phyloP scores from a whole-genome alignment of 192 early-diverging fungal species.

The Mortierella alpina region DNA sequence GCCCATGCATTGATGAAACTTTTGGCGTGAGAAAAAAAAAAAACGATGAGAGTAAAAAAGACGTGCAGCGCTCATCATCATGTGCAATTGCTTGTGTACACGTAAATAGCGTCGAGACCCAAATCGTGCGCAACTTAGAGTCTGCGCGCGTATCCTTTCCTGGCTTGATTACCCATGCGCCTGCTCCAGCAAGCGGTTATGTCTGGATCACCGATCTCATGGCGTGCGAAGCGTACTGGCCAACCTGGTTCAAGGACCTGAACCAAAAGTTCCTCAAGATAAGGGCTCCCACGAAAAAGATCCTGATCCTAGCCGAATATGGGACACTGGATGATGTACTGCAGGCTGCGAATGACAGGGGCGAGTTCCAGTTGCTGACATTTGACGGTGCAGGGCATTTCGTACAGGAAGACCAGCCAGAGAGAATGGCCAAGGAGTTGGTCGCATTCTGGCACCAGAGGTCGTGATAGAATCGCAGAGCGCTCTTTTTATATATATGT shows the following conservation, averaged over 20 bases:
- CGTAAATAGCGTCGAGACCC: slow-evolving; percentile 15
- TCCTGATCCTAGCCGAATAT: slow-evolving; percentile 13
- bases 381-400: slow-evolving; percentile 8
- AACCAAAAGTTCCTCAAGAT: slow-evolving; percentile 17
- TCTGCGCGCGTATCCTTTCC: slow-evolving; percentile 33
- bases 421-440: not conserved
- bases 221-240: not conserved
- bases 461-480: not conserved
- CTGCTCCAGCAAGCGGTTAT: not conserved
- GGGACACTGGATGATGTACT: slow-evolving; percentile 11
- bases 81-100: not conserved
- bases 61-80: not conserved
- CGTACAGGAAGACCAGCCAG: slow-evolving; percentile 33
- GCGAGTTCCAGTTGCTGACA: slow-evolving; percentile 7
- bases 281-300: not conserved
- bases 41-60: too few species aligned
- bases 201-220: slow-evolving; percentile 26
- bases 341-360: slow-evolving; percentile 3
- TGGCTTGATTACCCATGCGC: slow-evolving; percentile 7
- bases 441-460: slow-evolving; percentile 18
- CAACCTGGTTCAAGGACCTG: slow-evolving; percentile 19
- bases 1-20: not conserved
- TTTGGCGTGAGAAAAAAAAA: not conserved
- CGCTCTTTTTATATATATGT: not conserved
- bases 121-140: slow-evolving; percentile 12